Percentiles rank a stretch among this genome's conserved stretches.
Conservation (phyloP, 1,284 basidiomycete genomes). For the Agroathelia rolfsii region DNA sequence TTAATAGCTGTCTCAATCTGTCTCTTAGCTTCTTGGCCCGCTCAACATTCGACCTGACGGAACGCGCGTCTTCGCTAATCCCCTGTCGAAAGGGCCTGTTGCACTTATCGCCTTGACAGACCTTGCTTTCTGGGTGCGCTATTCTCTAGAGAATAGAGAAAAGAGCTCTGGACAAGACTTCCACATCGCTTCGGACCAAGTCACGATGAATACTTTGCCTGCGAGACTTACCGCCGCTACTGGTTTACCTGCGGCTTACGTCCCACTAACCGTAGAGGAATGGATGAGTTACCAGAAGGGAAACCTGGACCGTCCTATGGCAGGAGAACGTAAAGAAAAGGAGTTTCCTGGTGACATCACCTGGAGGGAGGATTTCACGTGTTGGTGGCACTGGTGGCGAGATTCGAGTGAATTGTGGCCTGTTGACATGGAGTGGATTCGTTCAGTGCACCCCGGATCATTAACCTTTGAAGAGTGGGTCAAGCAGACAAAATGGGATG, state of each 20-base stretch:
- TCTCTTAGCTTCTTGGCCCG: slow-evolving; percentile 13
- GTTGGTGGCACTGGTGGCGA: slow-evolving; percentile 30
- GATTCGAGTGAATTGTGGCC: slow-evolving; percentile 32
- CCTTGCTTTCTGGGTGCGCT: slow-evolving; percentile 19
- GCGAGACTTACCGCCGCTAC: slow-evolving; percentile 34
- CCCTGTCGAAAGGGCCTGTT: slow-evolving; percentile 12
- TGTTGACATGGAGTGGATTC: slow-evolving; percentile 34
- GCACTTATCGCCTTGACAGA: slow-evolving; percentile 18
- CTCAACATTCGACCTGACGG: slow-evolving; percentile 16
- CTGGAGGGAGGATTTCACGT: slow-evolving; percentile 29
- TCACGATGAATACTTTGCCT: slow-evolving; percentile 31
- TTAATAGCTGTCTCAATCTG: too few relatives aligned
- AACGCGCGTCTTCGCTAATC: slow-evolving; percentile 18
- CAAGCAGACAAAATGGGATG: slow-evolving; percentile 14
- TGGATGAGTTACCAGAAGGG: slow-evolving; percentile 28
- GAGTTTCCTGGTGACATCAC: too few relatives aligned
- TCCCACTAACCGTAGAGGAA: slow-evolving; percentile 28
- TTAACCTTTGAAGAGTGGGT: slow-evolving; percentile 19
- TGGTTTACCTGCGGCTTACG: slow-evolving; percentile 28
- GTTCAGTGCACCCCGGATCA: slow-evolving; percentile 24
- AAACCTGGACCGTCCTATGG: slow-evolving; percentile 25
- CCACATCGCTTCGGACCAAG: slow-evolving; percentile 13
- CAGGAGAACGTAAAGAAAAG: slow-evolving; percentile 19
- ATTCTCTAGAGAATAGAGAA: slow-evolving; percentile 16
- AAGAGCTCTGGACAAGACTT: slow-evolving; percentile 15